Conservation (phyloP, 805 yeast species). For the Saccharomycopsis fibuligera region DNA sequence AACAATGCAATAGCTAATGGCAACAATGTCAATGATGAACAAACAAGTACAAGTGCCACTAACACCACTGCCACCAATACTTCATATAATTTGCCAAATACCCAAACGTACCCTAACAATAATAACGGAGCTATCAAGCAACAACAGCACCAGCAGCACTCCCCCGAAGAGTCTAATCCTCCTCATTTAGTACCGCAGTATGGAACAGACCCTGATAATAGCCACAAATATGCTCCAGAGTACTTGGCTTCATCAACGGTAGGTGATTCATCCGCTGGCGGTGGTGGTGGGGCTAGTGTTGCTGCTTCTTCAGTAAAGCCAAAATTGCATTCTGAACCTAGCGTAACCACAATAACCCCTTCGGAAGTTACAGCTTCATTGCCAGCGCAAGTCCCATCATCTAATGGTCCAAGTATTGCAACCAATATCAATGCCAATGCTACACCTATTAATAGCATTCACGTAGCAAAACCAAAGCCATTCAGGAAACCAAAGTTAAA, state of each 20-base stretch:
- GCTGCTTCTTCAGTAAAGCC: slow-evolving; percentile 24
- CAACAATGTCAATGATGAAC: neutral
- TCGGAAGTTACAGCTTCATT: neutral
- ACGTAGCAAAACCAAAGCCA: slow-evolving; percentile 2
- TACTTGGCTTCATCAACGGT: neutral
- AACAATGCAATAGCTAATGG: slow-evolving; percentile 5
- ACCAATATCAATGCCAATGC: neutral
- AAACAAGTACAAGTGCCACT: neutral
- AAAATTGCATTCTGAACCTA: slow-evolving; percentile 21
- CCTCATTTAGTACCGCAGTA: too few relatives aligned
- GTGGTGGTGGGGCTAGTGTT: slow-evolving; percentile 17
- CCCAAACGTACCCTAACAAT: neutral
- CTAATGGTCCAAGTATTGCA: neutral
- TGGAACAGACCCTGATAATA: too few relatives aligned
- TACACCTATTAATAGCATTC: too few relatives aligned
- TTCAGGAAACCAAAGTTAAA: slow-evolving; percentile 25
- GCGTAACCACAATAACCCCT: neutral
- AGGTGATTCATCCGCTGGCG: too few relatives aligned
- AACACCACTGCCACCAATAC: neutral
- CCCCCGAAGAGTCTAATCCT: too few relatives aligned
- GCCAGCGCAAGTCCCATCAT: neutral
- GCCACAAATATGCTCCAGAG: neutral
- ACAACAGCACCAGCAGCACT: neutral
- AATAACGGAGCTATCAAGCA: too few relatives aligned
- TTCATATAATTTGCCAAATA: neutral